Base-by-base conservation (phyloP, 202 grass and related monocot genomes). In the Elaeis oleifera region DNA sequence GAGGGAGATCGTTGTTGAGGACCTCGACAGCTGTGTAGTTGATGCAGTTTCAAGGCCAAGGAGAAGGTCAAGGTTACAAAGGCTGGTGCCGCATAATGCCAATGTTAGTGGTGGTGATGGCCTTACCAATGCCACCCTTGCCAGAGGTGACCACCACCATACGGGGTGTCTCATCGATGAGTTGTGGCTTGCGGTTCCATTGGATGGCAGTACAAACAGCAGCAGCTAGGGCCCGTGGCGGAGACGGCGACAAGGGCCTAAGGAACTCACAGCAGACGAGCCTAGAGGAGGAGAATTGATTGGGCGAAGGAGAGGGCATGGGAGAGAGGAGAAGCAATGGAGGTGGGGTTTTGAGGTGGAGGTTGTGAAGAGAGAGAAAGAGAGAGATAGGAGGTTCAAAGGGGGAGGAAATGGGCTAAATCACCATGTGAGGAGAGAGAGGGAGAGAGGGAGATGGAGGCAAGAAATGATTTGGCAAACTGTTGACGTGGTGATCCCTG, bases 71-170 rank as follows among this genome's bases (percentile, higher is more conserved):
- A 97, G 84, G 79, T 97, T 97, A 2, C 92, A 79, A 2, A 97
- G 79, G 0, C 87, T 87, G 0, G 79, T 84, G 74, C 91, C 92
- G 65, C 20, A 20, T 0, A 20, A 20, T 20, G 87, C 92, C 84
- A 6, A 97, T 76, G 71, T 97, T 91, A 20, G 18, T 84, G 1
- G 87, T 86, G 11, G 87, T 85, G 21, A 87, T 91, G 20, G 92
- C 91, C 78, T 97, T 97, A 3, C 92, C 84, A 4, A 97, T 84
- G 61, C 92, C 92, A 56, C 92, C 87, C 71, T 97, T 97, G 5
- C 84, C 82, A 1, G 92, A 97, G 49, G 87, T 89, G 27, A 97
- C 83, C 18, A 91, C 91, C 19, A 91, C 84, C 39, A 90, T 85
- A 21, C 87, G 84, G 14, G 84, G 91, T 18, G 79, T 81, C 23